Evolutionary conservation across 108 stramenopile species (phyloP).

Genomic region (Skeletonema costatum): DNA sequence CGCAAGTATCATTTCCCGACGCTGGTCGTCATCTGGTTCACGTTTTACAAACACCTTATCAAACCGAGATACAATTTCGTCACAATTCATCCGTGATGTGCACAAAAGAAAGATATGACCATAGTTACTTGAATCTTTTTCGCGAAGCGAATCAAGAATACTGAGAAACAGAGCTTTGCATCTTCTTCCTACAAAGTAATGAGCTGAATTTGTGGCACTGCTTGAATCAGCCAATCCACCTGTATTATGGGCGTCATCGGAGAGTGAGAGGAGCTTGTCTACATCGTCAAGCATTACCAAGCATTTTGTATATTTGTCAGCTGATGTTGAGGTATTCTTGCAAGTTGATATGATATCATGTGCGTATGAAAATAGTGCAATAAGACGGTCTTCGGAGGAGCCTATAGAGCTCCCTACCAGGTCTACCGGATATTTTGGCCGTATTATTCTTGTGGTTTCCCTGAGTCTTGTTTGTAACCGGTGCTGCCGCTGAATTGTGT

Average conservation of each 20-base stretch:
- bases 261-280: conserved; percentile 52
- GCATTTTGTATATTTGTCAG: conserved; percentile 18
- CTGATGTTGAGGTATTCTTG: not conserved
- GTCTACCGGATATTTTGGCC: conserved; percentile 61
- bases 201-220: not conserved
- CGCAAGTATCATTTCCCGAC: conserved; percentile 50
- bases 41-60: conserved; percentile 48
- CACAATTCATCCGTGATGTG: conserved; percentile 47
- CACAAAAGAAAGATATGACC: conserved; percentile 60
- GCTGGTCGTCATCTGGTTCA: conserved; percentile 51
- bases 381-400: conserved; percentile 65
- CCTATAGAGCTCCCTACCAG: conserved; percentile 58
- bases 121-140: not conserved
- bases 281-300: conserved; percentile 79
- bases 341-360: not conserved
- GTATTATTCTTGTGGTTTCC: conserved; percentile 40
- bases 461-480: not conserved
- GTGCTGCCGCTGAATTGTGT: conserved; percentile 43
- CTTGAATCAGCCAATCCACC: not conserved
- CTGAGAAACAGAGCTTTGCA: conserved; percentile 41
- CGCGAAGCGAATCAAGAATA: conserved; percentile 43
- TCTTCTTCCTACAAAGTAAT: conserved; percentile 31
- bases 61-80: conserved; percentile 53
- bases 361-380: conserved; percentile 61
- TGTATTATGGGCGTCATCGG: conserved; percentile 22